phyloP scores from a whole-genome alignment of 495 filamentous ascomycete genomes.

The Cryomyces minteri region DNA sequence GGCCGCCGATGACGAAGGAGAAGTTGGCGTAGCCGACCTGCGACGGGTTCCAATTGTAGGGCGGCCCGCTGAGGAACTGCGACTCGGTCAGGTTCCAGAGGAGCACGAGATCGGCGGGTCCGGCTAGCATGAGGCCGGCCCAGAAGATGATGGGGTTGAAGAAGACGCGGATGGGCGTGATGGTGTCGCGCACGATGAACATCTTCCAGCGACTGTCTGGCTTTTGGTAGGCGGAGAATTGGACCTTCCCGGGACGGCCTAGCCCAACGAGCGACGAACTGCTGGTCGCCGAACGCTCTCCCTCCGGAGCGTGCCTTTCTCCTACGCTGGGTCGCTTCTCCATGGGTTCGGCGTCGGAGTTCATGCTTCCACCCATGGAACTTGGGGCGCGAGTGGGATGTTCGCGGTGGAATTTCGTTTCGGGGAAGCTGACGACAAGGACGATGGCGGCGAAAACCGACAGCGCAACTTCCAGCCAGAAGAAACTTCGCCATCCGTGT shows the following conservation, averaged over 20 bases:
- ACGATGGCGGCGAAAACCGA: constrained; percentile 27
- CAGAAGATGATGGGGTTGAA: constrained; percentile 43
- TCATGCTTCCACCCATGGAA: too few relatives aligned
- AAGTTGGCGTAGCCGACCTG: constrained; percentile 21
- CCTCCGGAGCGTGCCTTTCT: too few relatives aligned
- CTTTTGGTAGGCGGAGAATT: constrained; percentile 32
- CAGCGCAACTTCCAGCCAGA: constrained; percentile 32
- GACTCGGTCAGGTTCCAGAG: constrained; percentile 43
- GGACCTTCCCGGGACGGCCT: constrained; percentile 30
- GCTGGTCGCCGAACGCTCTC: too few relatives aligned
- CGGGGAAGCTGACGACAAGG: constrained; percentile 35
- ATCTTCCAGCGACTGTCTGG: constrained; percentile 19
- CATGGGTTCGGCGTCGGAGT: too few relatives aligned
- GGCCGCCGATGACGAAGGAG: constrained; percentile 23
- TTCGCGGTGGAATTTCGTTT: constrained; percentile 29
- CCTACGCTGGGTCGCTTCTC: too few relatives aligned
- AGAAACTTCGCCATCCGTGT: constrained; percentile 35
- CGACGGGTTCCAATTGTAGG: constrained; percentile 32
- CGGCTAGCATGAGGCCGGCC: constrained; percentile 35
- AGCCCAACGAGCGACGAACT: constrained; percentile 16
- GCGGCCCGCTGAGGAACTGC: constrained; percentile 35
- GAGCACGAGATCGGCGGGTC: constrained; percentile 39
- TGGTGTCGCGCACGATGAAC: constrained; percentile 22
- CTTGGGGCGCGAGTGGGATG: too few relatives aligned
- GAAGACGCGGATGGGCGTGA: constrained; percentile 33